Evolutionary conservation across 1,284 basidiomycete genomes (phyloP), one percentile per base, ranked within the genome.

Genomic region (Ceratobasidium sp.): DNA sequence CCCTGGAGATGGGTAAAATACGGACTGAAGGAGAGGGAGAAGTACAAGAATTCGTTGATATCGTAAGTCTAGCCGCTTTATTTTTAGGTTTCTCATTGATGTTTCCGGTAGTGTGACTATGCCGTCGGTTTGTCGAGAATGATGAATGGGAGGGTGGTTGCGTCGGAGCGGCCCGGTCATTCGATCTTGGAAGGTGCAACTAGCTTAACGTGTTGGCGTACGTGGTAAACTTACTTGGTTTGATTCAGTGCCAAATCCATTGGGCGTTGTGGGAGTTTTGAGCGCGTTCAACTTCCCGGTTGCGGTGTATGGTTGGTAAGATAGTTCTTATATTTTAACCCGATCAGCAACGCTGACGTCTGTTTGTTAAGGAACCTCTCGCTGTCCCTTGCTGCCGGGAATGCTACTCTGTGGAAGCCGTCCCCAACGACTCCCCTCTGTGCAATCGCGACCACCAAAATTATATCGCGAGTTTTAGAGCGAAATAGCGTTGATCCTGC

Each of bases 371-470:
- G 93, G 96, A 98, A 98, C 82, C 86, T 98, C 58, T 88, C 94
- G 1, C 86, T 98, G 37, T 94, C 95, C 1, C 85, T 98, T 72
- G 92, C 93, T 1, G 93, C 94, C 43, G 96, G 95, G 8, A 98
- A 98, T 82, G 90, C 94, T 1, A 96, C 95, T 0, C 84, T 98
- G 58, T 98, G 96, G 96, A 98, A 98, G 81, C 96, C 96, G 0
- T 92, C 94, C 0, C 94, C 92, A 0, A 93, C 89, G 3, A 98
- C 96, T 0, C 92, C 96, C 0, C 83, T 97, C 54, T 95, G 89
- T 80, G 87, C 95, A 13, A 93, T 98, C 74, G 96, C 96, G 0
- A 88, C 94, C 14, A 96, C 93, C 41, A 91, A 90, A 80, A 93
- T 98, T 78, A 85, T 98, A 54, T 85, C 92, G 22, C 82, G 85